phyloP scores from a whole-genome alignment of 306 rosid species.

The Trifolium subterraneum region DNA sequence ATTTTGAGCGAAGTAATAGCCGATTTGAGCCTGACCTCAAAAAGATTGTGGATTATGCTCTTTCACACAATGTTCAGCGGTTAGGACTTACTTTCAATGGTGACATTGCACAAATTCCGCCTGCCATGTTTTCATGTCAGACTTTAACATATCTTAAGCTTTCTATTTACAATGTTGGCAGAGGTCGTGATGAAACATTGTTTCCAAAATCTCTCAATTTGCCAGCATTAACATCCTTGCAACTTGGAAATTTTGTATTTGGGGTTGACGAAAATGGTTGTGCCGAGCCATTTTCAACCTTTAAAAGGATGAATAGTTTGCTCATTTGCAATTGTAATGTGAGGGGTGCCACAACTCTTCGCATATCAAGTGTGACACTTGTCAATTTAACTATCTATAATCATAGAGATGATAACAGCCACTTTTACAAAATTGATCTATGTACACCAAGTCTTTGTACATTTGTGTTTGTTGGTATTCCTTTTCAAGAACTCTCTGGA shows the following conservation, averaged over 20 bases:
- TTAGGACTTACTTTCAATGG: background rate
- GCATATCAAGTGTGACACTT: constrained; percentile 13
- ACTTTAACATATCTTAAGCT: constrained; percentile 21
- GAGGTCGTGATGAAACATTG: background rate
- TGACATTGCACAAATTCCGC: background rate
- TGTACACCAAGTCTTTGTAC: background rate
- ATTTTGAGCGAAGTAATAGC: background rate
- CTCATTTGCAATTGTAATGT: background rate
- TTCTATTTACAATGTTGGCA: background rate
- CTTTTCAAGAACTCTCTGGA: background rate
- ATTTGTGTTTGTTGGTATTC: constrained; percentile 7
- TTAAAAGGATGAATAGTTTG: background rate
- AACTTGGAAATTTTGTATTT: constrained; percentile 12
- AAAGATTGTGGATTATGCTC: background rate
- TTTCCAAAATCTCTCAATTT: constrained; percentile 23
- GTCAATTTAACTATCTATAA: constrained; percentile 1
- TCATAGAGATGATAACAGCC: too few relatives aligned
- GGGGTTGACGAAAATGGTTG: background rate
- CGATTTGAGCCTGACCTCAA: background rate
- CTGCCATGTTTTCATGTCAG: background rate
- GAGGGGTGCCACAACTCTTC: background rate
- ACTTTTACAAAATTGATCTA: background rate
- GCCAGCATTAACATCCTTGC: constrained; percentile 2
- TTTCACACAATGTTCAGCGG: background rate
- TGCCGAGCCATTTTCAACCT: constrained; percentile 12